These are phyloP conservation scores for Metschnikowia cubensis DNA, from an alignment of 805 yeast species.

Conservation along the genomic window DNA sequence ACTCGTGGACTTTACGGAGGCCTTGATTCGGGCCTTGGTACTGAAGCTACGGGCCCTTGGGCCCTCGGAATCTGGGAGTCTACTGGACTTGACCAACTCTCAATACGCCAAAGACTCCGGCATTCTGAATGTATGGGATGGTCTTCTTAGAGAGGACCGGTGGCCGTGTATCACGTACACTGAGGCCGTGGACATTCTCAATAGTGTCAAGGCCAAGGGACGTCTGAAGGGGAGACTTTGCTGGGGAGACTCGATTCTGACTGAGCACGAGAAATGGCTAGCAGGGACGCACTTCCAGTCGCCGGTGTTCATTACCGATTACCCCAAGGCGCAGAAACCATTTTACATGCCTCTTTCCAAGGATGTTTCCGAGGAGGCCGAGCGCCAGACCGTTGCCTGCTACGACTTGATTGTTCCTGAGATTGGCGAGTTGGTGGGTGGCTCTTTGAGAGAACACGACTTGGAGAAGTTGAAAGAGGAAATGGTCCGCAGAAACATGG, in stretches of 20 bases:
- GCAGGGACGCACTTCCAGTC: conserved; percentile 63
- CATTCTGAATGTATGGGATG: conserved; percentile 55
- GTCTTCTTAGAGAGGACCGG: conserved; percentile 35
- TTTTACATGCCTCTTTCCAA: conserved; percentile 77
- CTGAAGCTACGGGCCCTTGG: conserved; percentile 8
- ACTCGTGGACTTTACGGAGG: conserved; percentile 63
- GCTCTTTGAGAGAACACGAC: conserved; percentile 82
- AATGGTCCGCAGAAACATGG: conserved; percentile 56
- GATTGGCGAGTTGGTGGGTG: conserved; percentile 92
- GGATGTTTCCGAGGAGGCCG: conserved; percentile 21
- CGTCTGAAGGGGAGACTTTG: conserved; percentile 22
- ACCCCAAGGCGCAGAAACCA: conserved; percentile 76
- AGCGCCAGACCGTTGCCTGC: conserved; percentile 69
- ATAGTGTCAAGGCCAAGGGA: conserved; percentile 41
- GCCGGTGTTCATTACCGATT: conserved; percentile 88
- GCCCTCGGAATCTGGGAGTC: conserved; percentile 4
- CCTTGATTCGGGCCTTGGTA: conserved; percentile 49
- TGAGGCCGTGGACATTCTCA: conserved; percentile 60
- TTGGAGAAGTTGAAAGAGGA: conserved; percentile 44
- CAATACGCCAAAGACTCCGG: conserved; percentile 37
- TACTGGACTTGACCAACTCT: conserved; percentile 31
- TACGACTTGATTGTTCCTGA: conserved; percentile 87
- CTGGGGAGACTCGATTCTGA: conserved; percentile 72
- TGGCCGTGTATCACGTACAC: conserved; percentile 77
- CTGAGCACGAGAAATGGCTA: conserved; percentile 90